Base-by-base conservation (phyloP, 805 yeast genomes). In the Metschnikowia drakensbergensis region DNA sequence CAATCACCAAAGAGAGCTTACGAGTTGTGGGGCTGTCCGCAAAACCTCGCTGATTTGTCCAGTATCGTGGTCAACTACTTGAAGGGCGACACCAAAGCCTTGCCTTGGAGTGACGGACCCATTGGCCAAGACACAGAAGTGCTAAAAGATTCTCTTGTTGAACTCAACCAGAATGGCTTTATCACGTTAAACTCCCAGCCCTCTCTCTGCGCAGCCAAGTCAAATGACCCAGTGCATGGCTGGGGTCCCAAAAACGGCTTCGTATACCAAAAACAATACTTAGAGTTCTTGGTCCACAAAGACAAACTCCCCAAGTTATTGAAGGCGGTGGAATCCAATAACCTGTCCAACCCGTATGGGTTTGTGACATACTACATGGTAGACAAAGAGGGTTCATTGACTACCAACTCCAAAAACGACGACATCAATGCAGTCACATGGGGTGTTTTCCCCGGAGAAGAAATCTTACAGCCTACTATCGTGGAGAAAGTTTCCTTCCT, bases 81-180 rank as follows among this genome's bases (percentile, higher is more conserved):
- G 54, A 68, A 76, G 22, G 95, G 96, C 28, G 78, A 81, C 46
- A 65, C 90, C 48, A 74, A 75, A 43, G 82, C 92, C 32, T 75
- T 92, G 58, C 98, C 98, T 17, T 92, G 98, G 98, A 84, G 92
- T 25, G 98, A 92, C 65, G 84, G 89, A n/a, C 86, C 96, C 9
- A 78, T 90, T 52, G 83, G 88, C 31, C 76, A 77, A 35, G 98
- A 92, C 66, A 81, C 89, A 23, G 76, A 77, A 22, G 66, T 82
- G 8, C 84, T 90, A 58, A 74, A 78, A 48, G 65, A 69, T 6
- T 74, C 82, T 46, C 75, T 92, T 56, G 68, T 86, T 37, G 68
- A 72, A n/a, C 68, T 92, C 52, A 89, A 90, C 67, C 53, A 69
- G 48, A 74, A 76, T 29, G 88, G 89, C 1, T 80, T 87, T 53